phyloP scores from a whole-genome alignment of 2,329 filamentous ascomycete species.

The Penicillium janthinellum region DNA sequence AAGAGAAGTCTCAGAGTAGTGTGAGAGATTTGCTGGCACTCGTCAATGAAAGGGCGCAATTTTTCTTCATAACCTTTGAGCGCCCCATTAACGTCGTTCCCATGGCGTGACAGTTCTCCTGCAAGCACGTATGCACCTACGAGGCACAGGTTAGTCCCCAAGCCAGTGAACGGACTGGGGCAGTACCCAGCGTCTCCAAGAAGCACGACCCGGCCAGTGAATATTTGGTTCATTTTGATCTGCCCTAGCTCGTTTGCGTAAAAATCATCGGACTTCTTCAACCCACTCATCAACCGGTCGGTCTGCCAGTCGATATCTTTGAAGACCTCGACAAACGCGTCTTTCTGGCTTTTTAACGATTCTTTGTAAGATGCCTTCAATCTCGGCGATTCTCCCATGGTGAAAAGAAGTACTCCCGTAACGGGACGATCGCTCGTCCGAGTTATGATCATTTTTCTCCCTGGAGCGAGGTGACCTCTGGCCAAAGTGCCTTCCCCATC shows the following conservation, averaged over 20 bases:
- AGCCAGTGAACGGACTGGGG: constrained; percentile 9
- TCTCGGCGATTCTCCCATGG: background rate
- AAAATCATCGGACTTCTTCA: constrained; percentile 1
- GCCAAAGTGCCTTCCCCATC: constrained; percentile 5
- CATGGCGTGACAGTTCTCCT: constrained; percentile 3
- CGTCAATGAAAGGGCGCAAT: constrained; percentile 3
- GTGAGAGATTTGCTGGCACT: constrained; percentile 1
- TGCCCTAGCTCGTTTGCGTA: constrained; percentile 7
- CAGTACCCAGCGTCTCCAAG: constrained; percentile 7
- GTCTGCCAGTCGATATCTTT: constrained; percentile 3
- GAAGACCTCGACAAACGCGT: background rate
- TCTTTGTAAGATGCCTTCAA: background rate
- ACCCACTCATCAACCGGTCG: background rate
- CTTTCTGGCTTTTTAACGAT: background rate
- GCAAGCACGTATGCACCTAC: constrained; percentile 9
- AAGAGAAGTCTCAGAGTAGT: background rate
- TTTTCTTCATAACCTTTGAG: background rate
- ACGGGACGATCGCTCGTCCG: constrained; percentile 1
- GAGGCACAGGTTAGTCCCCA: constrained; percentile 8
- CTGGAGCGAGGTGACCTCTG: constrained; percentile 4
- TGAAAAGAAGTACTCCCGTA: constrained; percentile 1
- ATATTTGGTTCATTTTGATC: constrained; percentile 2
- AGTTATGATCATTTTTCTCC: constrained; percentile 4
- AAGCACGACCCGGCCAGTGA: constrained; percentile 6
- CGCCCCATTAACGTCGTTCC: background rate